phyloP scores from a whole-genome alignment of 2,329 filamentous ascomycete species.

The Ustulina deusta region DNA sequence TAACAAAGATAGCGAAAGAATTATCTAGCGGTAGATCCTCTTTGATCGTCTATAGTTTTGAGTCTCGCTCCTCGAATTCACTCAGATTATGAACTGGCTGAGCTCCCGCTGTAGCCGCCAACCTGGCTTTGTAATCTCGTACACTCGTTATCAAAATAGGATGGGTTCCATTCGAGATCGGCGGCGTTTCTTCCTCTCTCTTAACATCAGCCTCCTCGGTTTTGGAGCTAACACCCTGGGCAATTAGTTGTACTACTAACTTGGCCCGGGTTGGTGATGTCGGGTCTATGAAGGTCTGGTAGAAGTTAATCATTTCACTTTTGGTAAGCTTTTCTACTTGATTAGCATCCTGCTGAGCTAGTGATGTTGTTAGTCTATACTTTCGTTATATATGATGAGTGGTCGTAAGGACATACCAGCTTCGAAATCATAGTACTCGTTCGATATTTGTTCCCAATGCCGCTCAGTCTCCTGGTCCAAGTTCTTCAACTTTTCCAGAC shows the following conservation, averaged over 20 bases:
- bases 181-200: too few species aligned
- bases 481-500: constrained; percentile 93
- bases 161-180: background rate
- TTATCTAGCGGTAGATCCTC: too few species aligned
- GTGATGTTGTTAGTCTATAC: constrained; percentile 37
- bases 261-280: background rate
- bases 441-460: constrained; percentile 87
- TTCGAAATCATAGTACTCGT: constrained; percentile 90
- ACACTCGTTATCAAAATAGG: background rate
- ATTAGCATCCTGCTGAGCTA: constrained; percentile 81
- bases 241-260: background rate
- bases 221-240: too few species aligned
- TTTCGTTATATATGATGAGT: background rate
- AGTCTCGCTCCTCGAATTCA: too few species aligned
- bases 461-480: constrained; percentile 84
- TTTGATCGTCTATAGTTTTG: too few species aligned
- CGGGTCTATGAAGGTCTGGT: background rate
- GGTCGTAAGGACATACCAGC: constrained; percentile 71
- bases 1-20: too few species aligned
- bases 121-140: background rate
- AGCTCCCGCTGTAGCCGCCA: background rate
- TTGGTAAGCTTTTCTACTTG: constrained; percentile 81
- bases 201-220: too few species aligned
- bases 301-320: constrained; percentile 59
- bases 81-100: too few species aligned